Percentiles rank a stretch among this genome's conserved stretches.
phyloP scores from a whole-genome alignment of 129 eudicot genomes.

The Helianthus tuberosus region DNA sequence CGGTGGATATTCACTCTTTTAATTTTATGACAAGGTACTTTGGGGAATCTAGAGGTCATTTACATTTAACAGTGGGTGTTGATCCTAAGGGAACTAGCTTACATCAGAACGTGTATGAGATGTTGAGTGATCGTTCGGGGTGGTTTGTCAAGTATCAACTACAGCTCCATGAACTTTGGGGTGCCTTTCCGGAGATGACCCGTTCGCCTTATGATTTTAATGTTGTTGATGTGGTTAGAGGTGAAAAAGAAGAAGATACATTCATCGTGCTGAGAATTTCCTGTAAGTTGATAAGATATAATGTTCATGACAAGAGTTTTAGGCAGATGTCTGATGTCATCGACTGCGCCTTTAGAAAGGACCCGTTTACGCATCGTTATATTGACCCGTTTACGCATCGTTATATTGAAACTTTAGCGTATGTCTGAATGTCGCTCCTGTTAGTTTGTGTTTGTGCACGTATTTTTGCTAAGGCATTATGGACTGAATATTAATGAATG shows the following conservation, averaged over 20 bases:
- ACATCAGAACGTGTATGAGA: not conserved
- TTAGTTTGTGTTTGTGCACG: no score
- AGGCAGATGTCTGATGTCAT: not conserved
- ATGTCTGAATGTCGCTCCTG: no score
- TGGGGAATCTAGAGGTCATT: conserved; percentile 3
- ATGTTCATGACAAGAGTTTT: conserved; percentile 11
- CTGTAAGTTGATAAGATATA: not conserved
- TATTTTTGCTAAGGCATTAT: no score
- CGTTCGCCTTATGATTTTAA: not conserved
- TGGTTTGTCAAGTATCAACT: not conserved
- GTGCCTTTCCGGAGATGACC: not conserved
- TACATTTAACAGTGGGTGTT: not conserved
- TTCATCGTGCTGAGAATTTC: not conserved
- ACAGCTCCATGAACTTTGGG: not conserved
- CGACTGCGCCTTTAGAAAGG: not conserved
- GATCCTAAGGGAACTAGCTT: not conserved
- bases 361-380: no score
- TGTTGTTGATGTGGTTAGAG: not conserved
- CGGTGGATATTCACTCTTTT: not conserved
- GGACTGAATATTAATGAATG: no score
- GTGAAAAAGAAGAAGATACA: not conserved
- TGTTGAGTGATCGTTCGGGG: not conserved
- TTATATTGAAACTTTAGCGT: no score
- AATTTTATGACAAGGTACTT: not conserved
- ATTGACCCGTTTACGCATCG: no score